Percentiles rank a stretch among this genome's conserved stretches.
Evolutionary conservation across 352 stramenopile genomes (phyloP).

Genomic region (Elongisporangium undulatum): DNA sequence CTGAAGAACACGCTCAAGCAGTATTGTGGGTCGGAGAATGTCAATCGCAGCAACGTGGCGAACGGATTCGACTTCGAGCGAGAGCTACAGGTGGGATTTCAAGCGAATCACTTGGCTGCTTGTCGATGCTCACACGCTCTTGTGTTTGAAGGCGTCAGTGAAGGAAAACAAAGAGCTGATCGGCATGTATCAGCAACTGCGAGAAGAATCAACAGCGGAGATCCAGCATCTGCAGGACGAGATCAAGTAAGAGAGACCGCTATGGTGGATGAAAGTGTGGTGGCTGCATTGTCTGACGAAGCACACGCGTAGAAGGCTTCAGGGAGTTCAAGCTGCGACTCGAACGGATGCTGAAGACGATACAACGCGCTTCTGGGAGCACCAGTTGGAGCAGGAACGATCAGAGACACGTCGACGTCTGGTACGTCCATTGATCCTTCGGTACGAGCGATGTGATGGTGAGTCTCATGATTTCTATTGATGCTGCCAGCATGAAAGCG

Average conservation of each 20-base stretch:
- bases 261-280: background rate
- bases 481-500: conserved; percentile 41
- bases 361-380: conserved; percentile 3
- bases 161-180: conserved; percentile 75
- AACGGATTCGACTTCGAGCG: conserved; percentile 35
- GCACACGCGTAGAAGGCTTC: background rate
- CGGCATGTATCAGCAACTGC: conserved; percentile 63
- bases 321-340: background rate
- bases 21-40: conserved; percentile 31
- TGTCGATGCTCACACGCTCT: background rate
- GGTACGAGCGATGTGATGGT: background rate
- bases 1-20: conserved; percentile 62
- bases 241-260: conserved; percentile 37
- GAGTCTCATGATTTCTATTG: background rate
- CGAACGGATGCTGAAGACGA: conserved; percentile 2
- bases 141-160: conserved; percentile 35
- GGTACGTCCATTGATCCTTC: conserved; percentile 9
- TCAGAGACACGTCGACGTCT: conserved; percentile 31
- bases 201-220: conserved; percentile 48
- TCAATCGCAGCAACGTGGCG: conserved; percentile 11
- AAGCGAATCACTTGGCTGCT: background rate
- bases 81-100: conserved; percentile 28
- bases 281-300: background rate
- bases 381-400: conserved; percentile 26
- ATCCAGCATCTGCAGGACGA: conserved; percentile 39